Base-by-base conservation (phyloP, 75 land plant genomes). In the Adiantum capillusveneris region DNA sequence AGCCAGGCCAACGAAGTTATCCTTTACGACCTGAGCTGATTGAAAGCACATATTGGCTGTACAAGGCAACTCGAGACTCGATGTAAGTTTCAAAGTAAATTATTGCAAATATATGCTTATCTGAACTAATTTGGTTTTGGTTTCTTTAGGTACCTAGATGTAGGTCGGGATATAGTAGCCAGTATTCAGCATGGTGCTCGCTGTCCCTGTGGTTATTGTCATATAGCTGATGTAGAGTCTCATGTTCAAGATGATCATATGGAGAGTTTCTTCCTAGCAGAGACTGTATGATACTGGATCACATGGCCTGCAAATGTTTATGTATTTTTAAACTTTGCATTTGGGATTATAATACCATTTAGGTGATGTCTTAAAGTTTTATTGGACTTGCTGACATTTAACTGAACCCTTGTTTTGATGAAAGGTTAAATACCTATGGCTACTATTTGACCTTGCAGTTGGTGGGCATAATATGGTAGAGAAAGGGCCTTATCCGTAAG, bases 41-140 rank as follows among this genome's bases (percentile, higher is more conserved):
- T 20, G 99, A 95, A 67, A 95, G 99, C 86, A 95, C 99, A 31
- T 95, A 95, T 75, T 91, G 92, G 99, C 83, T 95, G 11, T 95
- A 75, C 64, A 95, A 90, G 75, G 99, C 97, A 62, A 95, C 99
- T 22, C 77, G 93, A 60, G 75, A 95, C 71, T 84, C 91, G 20
- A 78, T 84, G 92, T 95, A 36, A 41, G 71, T 65, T 14, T 28
- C 11, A 29, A 11, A 17, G 12, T 41, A 14, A 41, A 9, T 9
- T 41, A 41, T 41, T 41, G n/a, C n/a, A n/a, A n/a, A n/a, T n/a
- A n/a, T n/a, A n/a, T n/a, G n/a, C n/a, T n/a, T n/a, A n/a, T n/a
- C n/a, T n/a, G n/a, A n/a, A 34, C 37, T 34, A 9, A 34, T 34
- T 9, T 9, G 3, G 9, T 34, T 34, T 34, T 9, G 3, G 3